phyloP scores from a whole-genome alignment of 345 rosid genomes.

The Linum tenue region DNA sequence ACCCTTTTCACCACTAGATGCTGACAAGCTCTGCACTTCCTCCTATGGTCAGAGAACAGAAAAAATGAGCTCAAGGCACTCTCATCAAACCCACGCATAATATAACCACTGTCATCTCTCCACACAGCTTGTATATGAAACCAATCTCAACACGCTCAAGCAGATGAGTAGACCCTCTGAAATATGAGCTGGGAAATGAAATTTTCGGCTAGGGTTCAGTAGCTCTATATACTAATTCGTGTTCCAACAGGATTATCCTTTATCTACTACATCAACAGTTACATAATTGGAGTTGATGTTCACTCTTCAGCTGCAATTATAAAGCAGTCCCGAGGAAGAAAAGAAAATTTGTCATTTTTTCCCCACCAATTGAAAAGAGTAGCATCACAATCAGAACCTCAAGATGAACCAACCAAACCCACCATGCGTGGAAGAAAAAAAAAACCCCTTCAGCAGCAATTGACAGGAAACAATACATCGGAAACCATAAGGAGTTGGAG shows the following conservation, averaged over 20 bases:
- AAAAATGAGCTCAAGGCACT: background rate
- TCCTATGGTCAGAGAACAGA: constrained; percentile 25
- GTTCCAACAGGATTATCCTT: no score
- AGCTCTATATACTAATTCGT: no score
- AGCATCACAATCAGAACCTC: background rate
- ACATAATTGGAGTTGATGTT: background rate
- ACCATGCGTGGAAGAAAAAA: background rate
- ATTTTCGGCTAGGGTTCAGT: no score
- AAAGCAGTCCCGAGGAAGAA: background rate
- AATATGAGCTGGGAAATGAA: no score
- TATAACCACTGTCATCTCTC: no score
- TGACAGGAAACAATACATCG: background rate
- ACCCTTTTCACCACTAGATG: constrained; percentile 54
- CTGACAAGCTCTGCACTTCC: constrained; percentile 55
- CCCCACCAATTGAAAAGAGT: background rate
- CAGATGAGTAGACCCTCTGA: no score
- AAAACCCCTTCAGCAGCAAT: no score
- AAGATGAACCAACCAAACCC: background rate
- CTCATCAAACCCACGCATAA: no score
- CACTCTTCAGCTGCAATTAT: background rate
- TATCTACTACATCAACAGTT: no score
- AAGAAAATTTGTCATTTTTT: no score
- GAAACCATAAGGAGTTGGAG: background rate
- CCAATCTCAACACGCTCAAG: no score
- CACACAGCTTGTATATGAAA: no score